Percentiles rank a stretch among this genome's conserved stretches.
Evolutionary conservation across 495 filamentous ascomycete genomes (phyloP).

Genomic region (Xylaria flabelliformis): DNA sequence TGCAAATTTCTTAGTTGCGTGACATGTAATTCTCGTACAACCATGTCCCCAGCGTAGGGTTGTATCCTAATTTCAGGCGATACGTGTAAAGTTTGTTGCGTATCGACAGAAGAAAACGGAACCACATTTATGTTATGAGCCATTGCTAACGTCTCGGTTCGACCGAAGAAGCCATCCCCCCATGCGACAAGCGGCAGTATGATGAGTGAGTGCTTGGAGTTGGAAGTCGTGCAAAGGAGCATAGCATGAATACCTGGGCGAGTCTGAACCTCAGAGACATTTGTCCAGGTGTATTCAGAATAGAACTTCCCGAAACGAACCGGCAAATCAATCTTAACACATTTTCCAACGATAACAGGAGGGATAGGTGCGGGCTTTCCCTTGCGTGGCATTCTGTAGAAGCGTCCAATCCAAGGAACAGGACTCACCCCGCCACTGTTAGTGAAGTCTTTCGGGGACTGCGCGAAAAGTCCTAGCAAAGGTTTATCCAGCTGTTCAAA

Average conservation of each 20-base stretch:
- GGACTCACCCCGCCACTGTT: background rate
- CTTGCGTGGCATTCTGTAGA: background rate
- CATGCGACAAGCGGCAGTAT: background rate
- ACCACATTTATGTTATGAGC: background rate
- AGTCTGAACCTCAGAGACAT: background rate
- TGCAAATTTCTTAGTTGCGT: background rate
- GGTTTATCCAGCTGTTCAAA: background rate
- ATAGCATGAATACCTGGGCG: background rate
- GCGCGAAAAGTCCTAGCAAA: background rate
- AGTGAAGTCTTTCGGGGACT: background rate
- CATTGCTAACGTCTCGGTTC: background rate
- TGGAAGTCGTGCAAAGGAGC: background rate
- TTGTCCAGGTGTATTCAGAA: background rate
- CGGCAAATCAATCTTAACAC: background rate
- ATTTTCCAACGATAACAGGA: background rate
- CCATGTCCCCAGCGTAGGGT: background rate
- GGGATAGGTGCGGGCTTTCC: background rate
- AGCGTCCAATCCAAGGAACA: background rate
- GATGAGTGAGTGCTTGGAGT: background rate
- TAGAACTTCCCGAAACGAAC: background rate
- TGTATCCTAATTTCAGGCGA: background rate
- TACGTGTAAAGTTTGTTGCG: conserved; percentile 1
- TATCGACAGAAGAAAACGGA: background rate
- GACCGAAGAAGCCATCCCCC: background rate
- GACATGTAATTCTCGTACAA: background rate